Evolutionary conservation across 1,284 basidiomycete species (phyloP).

Genomic region (Cryptococcus sp.): DNA sequence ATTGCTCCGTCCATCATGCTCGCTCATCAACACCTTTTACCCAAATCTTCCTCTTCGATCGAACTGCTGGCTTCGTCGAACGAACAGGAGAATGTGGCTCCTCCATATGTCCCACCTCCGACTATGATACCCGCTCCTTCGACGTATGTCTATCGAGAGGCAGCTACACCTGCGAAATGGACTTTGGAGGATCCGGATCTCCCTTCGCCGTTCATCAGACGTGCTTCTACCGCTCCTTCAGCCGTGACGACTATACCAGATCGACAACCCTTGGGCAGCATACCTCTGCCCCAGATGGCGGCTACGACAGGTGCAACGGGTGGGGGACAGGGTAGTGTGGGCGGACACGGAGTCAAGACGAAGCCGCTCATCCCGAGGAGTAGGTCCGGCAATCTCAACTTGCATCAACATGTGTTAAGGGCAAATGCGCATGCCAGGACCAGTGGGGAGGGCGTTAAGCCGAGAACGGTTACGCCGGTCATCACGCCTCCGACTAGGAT

Average conservation of each 20-base stretch:
- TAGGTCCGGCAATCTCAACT: slow-evolving; percentile 22
- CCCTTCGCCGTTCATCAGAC: slow-evolving; percentile 36
- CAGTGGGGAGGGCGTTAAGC: slow-evolving; percentile 12
- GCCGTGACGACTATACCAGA: not conserved
- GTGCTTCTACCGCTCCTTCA: slow-evolving; percentile 12
- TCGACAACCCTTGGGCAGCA: slow-evolving; percentile 15
- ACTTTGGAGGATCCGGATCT: slow-evolving; percentile 35
- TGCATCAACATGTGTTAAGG: slow-evolving; percentile 30
- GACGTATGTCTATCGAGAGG: slow-evolving; percentile 30
- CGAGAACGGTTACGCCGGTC: not conserved
- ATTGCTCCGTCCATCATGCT: slow-evolving; percentile 10
- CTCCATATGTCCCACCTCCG: slow-evolving; percentile 13
- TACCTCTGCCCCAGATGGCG: slow-evolving; percentile 9
- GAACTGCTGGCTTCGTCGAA: no score
- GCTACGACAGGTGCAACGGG: not conserved
- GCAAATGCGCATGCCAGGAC: slow-evolving; percentile 24
- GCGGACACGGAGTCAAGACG: not conserved
- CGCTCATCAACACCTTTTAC: not conserved
- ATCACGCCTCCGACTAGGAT: not conserved
- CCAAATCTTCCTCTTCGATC: no score
- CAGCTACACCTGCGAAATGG: slow-evolving; percentile 44
- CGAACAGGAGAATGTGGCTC: slow-evolving; percentile 2
- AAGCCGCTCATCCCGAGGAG: slow-evolving; percentile 17
- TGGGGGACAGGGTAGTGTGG: not conserved
- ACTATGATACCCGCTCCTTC: slow-evolving; percentile 33